Evolutionary conservation across 1,139 yeast species (phyloP).

Genomic region (Meyerozyma carpophila): DNA sequence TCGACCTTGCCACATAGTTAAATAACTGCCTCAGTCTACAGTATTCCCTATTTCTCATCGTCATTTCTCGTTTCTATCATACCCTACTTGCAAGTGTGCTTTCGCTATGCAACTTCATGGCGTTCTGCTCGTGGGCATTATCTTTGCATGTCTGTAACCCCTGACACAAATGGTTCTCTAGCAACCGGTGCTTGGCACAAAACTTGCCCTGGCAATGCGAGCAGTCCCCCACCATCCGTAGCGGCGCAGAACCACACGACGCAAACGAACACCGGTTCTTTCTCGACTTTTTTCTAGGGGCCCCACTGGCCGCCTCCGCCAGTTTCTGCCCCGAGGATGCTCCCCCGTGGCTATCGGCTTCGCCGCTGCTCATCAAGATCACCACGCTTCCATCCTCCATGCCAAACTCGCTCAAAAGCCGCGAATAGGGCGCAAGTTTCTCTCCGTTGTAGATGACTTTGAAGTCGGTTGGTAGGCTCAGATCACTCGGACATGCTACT

Average conservation of each 20-base stretch:
- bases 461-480: slow-evolving; percentile 34
- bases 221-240: slow-evolving; percentile 86
- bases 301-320: slow-evolving; percentile 9
- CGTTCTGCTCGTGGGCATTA: slow-evolving; percentile 52
- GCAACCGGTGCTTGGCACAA: slow-evolving; percentile 81
- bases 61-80: slow-evolving; percentile 4
- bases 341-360: slow-evolving; percentile 17
- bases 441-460: slow-evolving; percentile 51
- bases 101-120: slow-evolving; percentile 33
- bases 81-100: slow-evolving; percentile 35
- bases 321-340: slow-evolving; percentile 7
- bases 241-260: slow-evolving; percentile 60
- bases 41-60: no score
- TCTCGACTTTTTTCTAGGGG: slow-evolving; percentile 32
- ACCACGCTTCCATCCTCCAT: slow-evolving; percentile 24
- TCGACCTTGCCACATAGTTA: no score
- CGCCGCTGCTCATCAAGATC: slow-evolving; percentile 41
- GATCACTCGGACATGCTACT: slow-evolving; percentile 32
- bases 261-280: slow-evolving; percentile 61
- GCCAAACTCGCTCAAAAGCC: slow-evolving; percentile 19
- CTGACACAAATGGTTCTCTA: slow-evolving; percentile 79
- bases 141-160: slow-evolving; percentile 81
- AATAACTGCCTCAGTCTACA: no score
- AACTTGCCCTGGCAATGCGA: slow-evolving; percentile 80
- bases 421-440: slow-evolving; percentile 33